Evolutionary conservation across 2,329 filamentous ascomycete genomes (phyloP).

Genomic region (Aspergillus flavus): DNA sequence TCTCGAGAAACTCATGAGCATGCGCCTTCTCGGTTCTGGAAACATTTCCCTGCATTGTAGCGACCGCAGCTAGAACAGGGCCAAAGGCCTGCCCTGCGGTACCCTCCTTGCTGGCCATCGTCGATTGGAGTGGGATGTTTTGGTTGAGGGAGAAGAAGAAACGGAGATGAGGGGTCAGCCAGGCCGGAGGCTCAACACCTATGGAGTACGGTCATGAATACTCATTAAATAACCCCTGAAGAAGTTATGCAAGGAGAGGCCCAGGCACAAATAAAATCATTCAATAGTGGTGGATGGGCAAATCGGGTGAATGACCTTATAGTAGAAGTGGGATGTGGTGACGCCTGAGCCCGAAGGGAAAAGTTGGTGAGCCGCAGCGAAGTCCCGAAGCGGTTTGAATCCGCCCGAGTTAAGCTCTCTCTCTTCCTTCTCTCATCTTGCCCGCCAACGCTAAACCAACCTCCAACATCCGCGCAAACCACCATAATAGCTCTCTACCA

Average conservation of each 20-base stretch:
- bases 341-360: conserved; percentile 29
- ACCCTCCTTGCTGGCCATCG: conserved; percentile 70
- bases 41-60: conserved; percentile 84
- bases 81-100: conserved; percentile 70
- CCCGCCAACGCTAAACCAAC: conserved; percentile 5
- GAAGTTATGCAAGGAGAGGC: conserved; percentile 11
- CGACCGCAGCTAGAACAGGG: conserved; percentile 84
- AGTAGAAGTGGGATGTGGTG: conserved; percentile 30
- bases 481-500: not conserved
- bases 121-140: conserved; percentile 33
- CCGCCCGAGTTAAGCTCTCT: conserved; percentile 16
- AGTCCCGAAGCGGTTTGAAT: conserved; percentile 17
- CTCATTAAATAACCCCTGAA: conserved; percentile 24
- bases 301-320: conserved; percentile 9
- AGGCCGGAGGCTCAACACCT: conserved; percentile 29
- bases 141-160: conserved; percentile 21
- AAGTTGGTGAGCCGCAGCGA: conserved; percentile 34
- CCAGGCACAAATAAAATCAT: conserved; percentile 6
- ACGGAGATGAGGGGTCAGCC: conserved; percentile 28
- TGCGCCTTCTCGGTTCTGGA: conserved; percentile 82
- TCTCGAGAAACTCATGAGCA: conserved; percentile 87
- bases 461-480: not conserved
- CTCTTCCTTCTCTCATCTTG: conserved; percentile 8
- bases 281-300: conserved; percentile 5
- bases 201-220: conserved; percentile 24